These are phyloP conservation scores for Scutellaria baicalensis DNA, from an alignment of 257 asterid species.

Conservation along the genomic window DNA sequence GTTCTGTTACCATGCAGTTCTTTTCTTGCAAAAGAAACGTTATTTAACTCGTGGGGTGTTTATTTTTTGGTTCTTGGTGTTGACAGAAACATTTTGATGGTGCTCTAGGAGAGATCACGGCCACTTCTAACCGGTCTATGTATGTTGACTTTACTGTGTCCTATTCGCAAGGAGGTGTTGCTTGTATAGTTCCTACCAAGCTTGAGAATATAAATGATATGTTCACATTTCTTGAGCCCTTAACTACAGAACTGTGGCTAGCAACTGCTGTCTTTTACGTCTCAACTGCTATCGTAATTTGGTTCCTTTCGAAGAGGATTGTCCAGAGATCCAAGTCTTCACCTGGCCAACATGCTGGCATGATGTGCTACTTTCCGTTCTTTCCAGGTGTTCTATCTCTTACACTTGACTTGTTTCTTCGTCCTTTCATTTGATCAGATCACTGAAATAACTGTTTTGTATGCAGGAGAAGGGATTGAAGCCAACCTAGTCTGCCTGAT, in stretches of 20 bases:
- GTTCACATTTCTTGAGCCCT: conserved; percentile 22
- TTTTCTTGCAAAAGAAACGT: not conserved
- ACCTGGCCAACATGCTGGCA: conserved; percentile 29
- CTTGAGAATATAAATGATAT: conserved; percentile 11
- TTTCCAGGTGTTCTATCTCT: conserved; percentile 16
- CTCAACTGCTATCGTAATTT: conserved; percentile 16
- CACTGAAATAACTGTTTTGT: not conserved
- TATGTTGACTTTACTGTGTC: conserved; percentile 37
- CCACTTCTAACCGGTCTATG: conserved; percentile 26
- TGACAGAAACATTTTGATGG: conserved; percentile 26
- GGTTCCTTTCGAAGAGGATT: conserved; percentile 25
- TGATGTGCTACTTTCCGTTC: conserved; percentile 30
- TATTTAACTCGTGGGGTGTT: not conserved
- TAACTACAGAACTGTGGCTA: conserved; percentile 29
- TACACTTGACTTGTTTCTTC: not conserved
- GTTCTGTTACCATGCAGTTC: not conserved
- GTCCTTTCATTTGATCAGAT: not conserved
- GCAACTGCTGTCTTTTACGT: conserved; percentile 16
- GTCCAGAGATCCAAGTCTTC: conserved; percentile 1
- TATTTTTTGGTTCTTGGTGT: not conserved
- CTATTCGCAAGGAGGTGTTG: conserved; percentile 35
- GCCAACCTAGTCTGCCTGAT: conserved; percentile 30
- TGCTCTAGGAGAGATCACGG: conserved; percentile 40
- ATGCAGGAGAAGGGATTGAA: conserved; percentile 38
- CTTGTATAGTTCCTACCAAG: conserved; percentile 20